Base-by-base conservation (phyloP, 495 filamentous ascomycete species). In the Neurospora tetraspora region DNA sequence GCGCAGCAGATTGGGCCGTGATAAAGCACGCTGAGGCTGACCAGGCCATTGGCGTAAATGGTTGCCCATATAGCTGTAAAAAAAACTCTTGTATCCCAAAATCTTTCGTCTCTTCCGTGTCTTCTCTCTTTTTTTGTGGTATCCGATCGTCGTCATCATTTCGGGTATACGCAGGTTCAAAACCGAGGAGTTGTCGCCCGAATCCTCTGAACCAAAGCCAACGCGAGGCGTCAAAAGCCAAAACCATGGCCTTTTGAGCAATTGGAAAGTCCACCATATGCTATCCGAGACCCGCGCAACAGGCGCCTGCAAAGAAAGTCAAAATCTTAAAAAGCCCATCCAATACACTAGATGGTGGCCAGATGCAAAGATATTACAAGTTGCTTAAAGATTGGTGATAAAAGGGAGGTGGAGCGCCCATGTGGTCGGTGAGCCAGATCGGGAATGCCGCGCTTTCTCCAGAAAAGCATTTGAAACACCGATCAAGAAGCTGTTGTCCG, bases 21-120 rank as follows among this genome's bases (percentile, higher is more conserved):
- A 69, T 39, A 68, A 69, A 40, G 61, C 27, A 71, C 68, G 71
- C 71, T 65, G 53, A 45, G 39, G 23, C 34, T 71, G 71, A 69
- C 76, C 74, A 75, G 68, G 73, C 73, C 71, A 23, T 73, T 75
- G 76, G 75, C 74, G 70, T 78, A 73, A 73, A 77, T 80, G 78
- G 78, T 80, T 79, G 79, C 78, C 79, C 78, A 81, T 78, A 69
- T 70, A 81, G 74, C 70, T 79, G 74, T 81, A 80, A 75, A 75
- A 61, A 61, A 34, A 73, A 74, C 69, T 74, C 72, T 78, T 77
- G 69, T 76, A 74, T 79, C 74, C 79, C 74, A 76, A 77, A 73
- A 38, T 75, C 74, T 76, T 75, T 80, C 75, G 70, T 78, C 72
- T 76, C 73, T 75, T 73, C 73, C 68, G 70, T 68, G 27, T 37